These are phyloP conservation scores for Melampsora abietis-canadensis DNA, from an alignment of 1,284 basidiomycete genomes.

Conservation along the genomic window DNA sequence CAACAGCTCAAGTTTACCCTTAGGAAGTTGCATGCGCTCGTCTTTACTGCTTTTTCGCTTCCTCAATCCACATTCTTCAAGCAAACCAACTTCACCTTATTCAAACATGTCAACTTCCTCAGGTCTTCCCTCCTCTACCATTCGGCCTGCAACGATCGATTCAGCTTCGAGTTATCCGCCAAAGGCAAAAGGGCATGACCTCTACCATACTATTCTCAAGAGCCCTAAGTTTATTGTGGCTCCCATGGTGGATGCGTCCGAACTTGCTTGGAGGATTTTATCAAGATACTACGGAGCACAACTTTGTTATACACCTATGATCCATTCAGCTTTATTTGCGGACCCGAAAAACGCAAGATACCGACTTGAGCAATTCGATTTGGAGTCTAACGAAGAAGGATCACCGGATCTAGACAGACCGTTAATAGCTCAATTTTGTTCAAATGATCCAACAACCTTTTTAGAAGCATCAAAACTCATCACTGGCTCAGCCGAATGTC, in stretches of 20 bases:
- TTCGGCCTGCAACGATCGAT: not conserved
- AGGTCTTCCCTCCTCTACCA: not conserved
- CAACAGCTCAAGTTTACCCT: too few relatives aligned
- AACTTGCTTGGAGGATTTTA: conserved; percentile 82
- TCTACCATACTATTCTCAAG: conserved; percentile 13
- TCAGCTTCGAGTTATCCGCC: not conserved
- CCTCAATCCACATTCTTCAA: not conserved
- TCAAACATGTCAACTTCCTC: not conserved
- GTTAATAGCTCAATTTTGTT: conserved; percentile 86
- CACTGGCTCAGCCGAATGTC: conserved; percentile 57
- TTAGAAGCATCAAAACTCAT: conserved; percentile 64
- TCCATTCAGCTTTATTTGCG: conserved; percentile 83
- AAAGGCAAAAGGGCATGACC: conserved; percentile 16
- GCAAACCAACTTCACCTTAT: not conserved
- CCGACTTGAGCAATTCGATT: conserved; percentile 67
- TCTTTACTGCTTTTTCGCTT: not conserved
- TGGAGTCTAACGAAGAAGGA: conserved; percentile 67
- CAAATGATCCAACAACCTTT: conserved; percentile 76
- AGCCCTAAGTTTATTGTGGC: conserved; percentile 25
- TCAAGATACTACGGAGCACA: conserved; percentile 76
- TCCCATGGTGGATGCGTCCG: conserved; percentile 32
- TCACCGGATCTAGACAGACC: conserved; percentile 66
- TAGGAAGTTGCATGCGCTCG: not conserved
- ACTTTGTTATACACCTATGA: conserved; percentile 94
- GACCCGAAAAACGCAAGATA: conserved; percentile 59